Base-by-base conservation (phyloP, 768 basidiomycete genomes). In the Mycena vitilis region DNA sequence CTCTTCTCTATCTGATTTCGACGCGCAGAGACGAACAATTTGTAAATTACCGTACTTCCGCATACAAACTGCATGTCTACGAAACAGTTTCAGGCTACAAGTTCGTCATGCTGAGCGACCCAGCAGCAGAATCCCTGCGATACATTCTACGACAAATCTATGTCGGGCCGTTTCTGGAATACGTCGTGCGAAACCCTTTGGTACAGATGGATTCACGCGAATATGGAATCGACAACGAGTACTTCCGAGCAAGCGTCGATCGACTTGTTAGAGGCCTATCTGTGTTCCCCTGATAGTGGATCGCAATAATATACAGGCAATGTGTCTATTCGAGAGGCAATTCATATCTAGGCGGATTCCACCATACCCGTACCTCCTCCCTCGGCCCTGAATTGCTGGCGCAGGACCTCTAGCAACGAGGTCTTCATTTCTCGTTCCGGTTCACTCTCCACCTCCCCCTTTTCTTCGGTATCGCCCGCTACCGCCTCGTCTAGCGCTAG, bases 21-120 rank as follows among this genome's bases (percentile, higher is more conserved):
- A 57, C 59, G 18, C 59, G 40, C 77, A 95, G 96, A 79, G 93
- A 97, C 74, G 97, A 98, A 80, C 88, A 91, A 69, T 98, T 98
- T 80, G 89, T 91, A 53, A 90, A 90, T 73, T 98, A 97, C 80
- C 88, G 89, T 72, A 99, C 98, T 4, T 94, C 95, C 25, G 82
- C 91, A 4, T 99, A 99, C 86, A 96, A 92, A 77, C 86, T 99
- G 11, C 96, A 99, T 79, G 83, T 97, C 62, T 97, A 91, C 80
- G 95, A 97, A 78, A 96, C 98, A 0, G 73, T 90, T 5, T 94
- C 96, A 5, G 93, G 95, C 16, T 98, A 95, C 88, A 96, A 95
- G 77, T 97, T 99, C 80, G 86, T 98, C 75, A 94, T 99, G 84
- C 88, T 98, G 72, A 94, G 91, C 69, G 95, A 98, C 75, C 93